phyloP scores from a whole-genome alignment of 257 asterid genomes.

The Solanum microdontum region DNA sequence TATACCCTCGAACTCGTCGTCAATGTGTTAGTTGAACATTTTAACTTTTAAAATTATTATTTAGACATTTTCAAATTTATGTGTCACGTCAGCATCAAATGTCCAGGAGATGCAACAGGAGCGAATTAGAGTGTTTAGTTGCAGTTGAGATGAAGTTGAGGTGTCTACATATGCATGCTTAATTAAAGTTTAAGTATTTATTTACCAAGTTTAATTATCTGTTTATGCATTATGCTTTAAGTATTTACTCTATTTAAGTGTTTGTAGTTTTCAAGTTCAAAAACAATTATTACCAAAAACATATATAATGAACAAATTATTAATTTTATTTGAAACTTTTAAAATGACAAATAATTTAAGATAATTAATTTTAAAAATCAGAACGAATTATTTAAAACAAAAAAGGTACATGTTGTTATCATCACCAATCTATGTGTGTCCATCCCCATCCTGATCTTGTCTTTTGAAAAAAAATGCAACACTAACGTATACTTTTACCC shows the following conservation, averaged over 20 bases:
- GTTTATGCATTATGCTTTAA: not conserved
- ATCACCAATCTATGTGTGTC: not conserved
- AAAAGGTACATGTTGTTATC: not conserved
- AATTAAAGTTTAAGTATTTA: not conserved
- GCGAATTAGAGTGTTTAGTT: not conserved
- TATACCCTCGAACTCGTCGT: not conserved
- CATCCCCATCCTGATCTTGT: not conserved
- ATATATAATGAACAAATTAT: too few species aligned
- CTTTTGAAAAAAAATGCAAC: not conserved
- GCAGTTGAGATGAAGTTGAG: not conserved
- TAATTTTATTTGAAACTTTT: not conserved
- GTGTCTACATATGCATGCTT: not conserved
- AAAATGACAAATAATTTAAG: not conserved
- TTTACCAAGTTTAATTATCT: too few species aligned
- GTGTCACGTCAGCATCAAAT: not conserved
- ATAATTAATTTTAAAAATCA: not conserved
- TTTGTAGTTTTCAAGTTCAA: not conserved
- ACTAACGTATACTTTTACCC: not conserved
- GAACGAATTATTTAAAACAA: too few species aligned
- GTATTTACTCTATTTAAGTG: not conserved
- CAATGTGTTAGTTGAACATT: not conserved
- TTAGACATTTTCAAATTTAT: not conserved
- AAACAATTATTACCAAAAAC: not conserved
- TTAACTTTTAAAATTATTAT: too few species aligned
- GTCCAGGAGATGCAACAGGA: not conserved